phyloP scores from a whole-genome alignment of 106 monocot genomes.

The Dactylorhiza incarnata region DNA sequence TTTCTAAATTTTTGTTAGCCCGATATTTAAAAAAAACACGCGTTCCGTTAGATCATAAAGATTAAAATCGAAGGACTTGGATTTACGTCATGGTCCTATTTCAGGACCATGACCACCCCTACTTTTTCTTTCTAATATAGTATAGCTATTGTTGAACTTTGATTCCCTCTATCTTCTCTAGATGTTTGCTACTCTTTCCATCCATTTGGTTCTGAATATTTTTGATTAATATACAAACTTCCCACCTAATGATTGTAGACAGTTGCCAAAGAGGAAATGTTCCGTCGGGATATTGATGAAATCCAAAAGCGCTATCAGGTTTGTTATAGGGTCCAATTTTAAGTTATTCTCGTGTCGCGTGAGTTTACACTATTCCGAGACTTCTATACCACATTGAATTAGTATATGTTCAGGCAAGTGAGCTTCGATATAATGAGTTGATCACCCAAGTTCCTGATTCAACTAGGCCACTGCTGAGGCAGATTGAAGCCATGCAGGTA shows the following conservation, averaged over 20 bases:
- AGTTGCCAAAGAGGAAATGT: slow-evolving; percentile 82
- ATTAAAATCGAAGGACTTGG: too few species aligned
- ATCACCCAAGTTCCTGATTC: slow-evolving; percentile 93
- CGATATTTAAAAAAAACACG: too few species aligned
- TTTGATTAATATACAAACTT: background rate
- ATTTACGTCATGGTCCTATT: too few species aligned
- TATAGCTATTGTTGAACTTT: background rate
- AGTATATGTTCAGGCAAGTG: slow-evolving; percentile 66
- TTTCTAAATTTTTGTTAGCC: too few species aligned
- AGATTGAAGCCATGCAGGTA: slow-evolving; percentile 99
- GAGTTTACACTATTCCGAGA: background rate
- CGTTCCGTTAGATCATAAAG: too few species aligned
- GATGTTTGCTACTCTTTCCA: background rate
- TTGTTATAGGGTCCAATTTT: slow-evolving; percentile 4
- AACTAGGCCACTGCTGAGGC: slow-evolving; percentile 87
- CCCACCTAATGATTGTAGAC: slow-evolving; percentile 39
- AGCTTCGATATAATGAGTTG: slow-evolving; percentile 91
- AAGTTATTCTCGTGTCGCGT: background rate
- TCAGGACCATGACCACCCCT: too few species aligned
- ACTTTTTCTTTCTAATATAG: too few species aligned
- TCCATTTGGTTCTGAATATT: background rate
- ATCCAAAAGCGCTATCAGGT: slow-evolving; percentile 96
- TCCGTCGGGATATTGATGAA: slow-evolving; percentile 79
- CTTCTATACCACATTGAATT: slow-evolving; percentile 4
- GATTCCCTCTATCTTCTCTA: background rate